Percentiles rank a stretch among this genome's conserved stretches.
Conservation (phyloP, 2,329 filamentous ascomycete species). For the Penicillium concentricum region DNA sequence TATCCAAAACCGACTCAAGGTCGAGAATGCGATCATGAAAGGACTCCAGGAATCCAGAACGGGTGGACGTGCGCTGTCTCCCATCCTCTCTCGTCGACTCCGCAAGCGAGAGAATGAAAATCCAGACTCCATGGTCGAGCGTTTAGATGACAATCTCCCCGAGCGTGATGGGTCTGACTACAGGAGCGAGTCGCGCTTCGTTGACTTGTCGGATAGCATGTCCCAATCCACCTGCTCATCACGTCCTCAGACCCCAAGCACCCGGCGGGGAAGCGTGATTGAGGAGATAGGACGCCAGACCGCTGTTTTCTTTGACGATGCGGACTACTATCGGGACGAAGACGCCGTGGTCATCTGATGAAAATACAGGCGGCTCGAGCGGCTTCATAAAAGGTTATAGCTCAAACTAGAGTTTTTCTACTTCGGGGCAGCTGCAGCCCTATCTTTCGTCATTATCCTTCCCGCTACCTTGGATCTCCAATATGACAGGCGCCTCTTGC, state of each 20-base stretch:
- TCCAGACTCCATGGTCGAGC: constrained; percentile 21
- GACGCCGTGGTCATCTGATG: constrained; percentile 21
- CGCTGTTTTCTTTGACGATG: constrained; percentile 49
- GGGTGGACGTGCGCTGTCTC: constrained; percentile 25
- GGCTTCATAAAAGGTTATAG: constrained; percentile 12
- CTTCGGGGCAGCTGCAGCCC: constrained; percentile 20
- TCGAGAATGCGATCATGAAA: constrained; percentile 68
- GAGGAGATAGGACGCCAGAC: constrained; percentile 48
- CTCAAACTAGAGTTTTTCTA: constrained; percentile 7
- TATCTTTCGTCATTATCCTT: constrained; percentile 13
- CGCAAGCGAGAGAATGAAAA: constrained; percentile 16
- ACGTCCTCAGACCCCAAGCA: constrained; percentile 22
- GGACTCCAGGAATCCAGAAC: constrained; percentile 45
- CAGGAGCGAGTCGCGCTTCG: constrained; percentile 23
- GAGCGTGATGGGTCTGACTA: constrained; percentile 24
- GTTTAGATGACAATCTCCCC: constrained; percentile 30
- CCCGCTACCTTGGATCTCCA: constrained; percentile 3
- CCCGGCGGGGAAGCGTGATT: constrained; percentile 34
- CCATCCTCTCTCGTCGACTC: constrained; percentile 31
- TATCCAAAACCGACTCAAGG: constrained; percentile 77
- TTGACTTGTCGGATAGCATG: constrained; percentile 22
- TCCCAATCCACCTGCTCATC: constrained; percentile 23
- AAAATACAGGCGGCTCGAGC: constrained; percentile 14
- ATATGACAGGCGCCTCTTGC: constrained; percentile 21
- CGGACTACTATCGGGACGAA: constrained; percentile 34